Evolutionary conservation across 208 protist genomes (phyloP).

Genomic region (Crithidia fasciculata): DNA sequence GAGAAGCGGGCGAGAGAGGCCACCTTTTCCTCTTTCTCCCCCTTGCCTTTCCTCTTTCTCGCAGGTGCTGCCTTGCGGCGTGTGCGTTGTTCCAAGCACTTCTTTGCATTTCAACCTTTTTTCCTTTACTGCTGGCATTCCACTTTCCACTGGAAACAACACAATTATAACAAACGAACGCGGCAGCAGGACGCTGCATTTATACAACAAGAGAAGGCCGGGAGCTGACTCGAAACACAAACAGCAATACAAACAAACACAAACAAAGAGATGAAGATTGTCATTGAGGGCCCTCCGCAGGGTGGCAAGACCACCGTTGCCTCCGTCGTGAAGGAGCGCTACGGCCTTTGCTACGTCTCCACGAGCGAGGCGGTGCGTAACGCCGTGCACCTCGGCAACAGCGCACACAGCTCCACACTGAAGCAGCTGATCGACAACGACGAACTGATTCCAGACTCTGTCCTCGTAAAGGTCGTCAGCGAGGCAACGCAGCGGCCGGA

Average conservation of each 20-base stretch:
- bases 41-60: too few relatives aligned
- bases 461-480: constrained; percentile 70
- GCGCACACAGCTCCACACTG: constrained; percentile 49
- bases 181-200: background rate
- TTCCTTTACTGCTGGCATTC: too few relatives aligned
- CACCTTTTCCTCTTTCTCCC: too few relatives aligned
- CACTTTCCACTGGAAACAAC: too few relatives aligned
- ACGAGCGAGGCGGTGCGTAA: constrained; percentile 74
- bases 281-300: constrained; percentile 78
- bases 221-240: background rate
- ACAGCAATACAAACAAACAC: background rate
- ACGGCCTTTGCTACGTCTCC: constrained; percentile 84
- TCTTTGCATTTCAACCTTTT: too few relatives aligned
- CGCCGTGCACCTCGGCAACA: constrained; percentile 67
- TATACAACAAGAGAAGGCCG: background rate
- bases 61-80: too few relatives aligned
- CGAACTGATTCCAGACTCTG: constrained; percentile 65
- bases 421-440: constrained; percentile 71
- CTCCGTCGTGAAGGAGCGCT: constrained; percentile 82
- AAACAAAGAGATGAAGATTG: constrained; percentile 58
- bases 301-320: constrained; percentile 81
- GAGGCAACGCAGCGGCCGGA: constrained; percentile 78
- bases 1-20: too few relatives aligned
- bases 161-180: too few relatives aligned
- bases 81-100: too few relatives aligned